Evolutionary conservation across 2,329 filamentous ascomycete species (phyloP).

Genomic region (Sclerotinia nivalis): DNA sequence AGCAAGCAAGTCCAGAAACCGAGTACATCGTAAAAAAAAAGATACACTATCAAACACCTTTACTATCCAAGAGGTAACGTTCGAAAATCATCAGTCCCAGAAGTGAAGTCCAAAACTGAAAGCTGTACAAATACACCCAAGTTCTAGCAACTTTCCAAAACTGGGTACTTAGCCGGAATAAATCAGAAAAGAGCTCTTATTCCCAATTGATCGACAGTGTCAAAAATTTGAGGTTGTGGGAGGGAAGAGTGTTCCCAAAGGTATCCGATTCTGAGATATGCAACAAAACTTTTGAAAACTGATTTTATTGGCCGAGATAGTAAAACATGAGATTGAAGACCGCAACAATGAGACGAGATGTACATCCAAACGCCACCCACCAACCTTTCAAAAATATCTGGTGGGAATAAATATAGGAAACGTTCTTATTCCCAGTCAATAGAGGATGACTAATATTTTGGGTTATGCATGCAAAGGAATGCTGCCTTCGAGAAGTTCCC

Average conservation of each 20-base stretch:
- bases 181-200: no score
- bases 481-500: neutral
- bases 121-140: no score
- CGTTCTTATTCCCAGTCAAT: neutral
- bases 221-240: neutral
- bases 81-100: neutral
- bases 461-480: neutral
- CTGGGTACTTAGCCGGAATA: fast-evolving
- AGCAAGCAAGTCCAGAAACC: neutral
- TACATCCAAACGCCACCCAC: neutral
- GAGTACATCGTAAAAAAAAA: neutral
- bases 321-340: neutral
- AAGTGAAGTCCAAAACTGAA: no score
- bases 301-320: neutral
- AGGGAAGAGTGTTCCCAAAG: no score
- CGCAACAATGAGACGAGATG: neutral
- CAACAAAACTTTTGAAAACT: neutral
- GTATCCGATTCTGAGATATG: neutral
- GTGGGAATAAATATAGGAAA: neutral
- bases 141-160: no score
- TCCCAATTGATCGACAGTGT: neutral
- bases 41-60: neutral
- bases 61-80: neutral
- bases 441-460: fast-evolving
- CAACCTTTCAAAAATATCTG: neutral